Base-by-base conservation (phyloP, 768 basidiomycete genomes). In the Suillus alpinus region DNA sequence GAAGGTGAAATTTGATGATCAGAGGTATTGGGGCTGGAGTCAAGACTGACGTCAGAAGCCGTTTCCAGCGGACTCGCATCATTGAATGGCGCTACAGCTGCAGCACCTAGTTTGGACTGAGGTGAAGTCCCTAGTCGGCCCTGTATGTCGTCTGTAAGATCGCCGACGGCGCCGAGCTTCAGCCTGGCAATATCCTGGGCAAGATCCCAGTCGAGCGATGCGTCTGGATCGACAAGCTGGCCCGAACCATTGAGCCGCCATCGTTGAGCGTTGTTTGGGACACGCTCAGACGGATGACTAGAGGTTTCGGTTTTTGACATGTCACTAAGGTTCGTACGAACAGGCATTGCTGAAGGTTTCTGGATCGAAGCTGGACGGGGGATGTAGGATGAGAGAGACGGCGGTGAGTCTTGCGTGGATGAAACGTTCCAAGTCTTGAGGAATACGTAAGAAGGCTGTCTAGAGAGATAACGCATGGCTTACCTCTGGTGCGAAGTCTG, bases 11-110 rank as follows among this genome's bases (percentile, higher is more conserved):
- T 84, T 62, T 83, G 82, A 72, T 88, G 86, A 65, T 89, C 88
- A 63, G 86, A 81, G 47, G 81, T 75, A 58, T 86, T 84, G 20
- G 90, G 88, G 39, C 90, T 90, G 53, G 90, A 91, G 66, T 85
- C 87, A 53, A 85, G 77, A 70, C 89, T 91, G 57, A 85, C 80
- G 68, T 81, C 85, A 36, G 89, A 91, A 37, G 84, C 83, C 10
- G 87, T 84, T 69, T 91, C 89, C 55, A 91, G 78, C 43, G 88
- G 88, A 67, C 89, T 92, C 18, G 82, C 75, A 65, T 91, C 87
- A 31, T 79, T 81, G 63, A 86, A 77, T 65, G 86, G 85, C 44
- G 82, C 76, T 50, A 86, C 81, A 53, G 81, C 71, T 16, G 80
- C 76, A 57, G 79, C 62, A n/a, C 79, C 69, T 40, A 83, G 77